These are phyloP conservation scores for Spinacia oleracea DNA, from an alignment of 179 eudicot species.

Conservation along the genomic window DNA sequence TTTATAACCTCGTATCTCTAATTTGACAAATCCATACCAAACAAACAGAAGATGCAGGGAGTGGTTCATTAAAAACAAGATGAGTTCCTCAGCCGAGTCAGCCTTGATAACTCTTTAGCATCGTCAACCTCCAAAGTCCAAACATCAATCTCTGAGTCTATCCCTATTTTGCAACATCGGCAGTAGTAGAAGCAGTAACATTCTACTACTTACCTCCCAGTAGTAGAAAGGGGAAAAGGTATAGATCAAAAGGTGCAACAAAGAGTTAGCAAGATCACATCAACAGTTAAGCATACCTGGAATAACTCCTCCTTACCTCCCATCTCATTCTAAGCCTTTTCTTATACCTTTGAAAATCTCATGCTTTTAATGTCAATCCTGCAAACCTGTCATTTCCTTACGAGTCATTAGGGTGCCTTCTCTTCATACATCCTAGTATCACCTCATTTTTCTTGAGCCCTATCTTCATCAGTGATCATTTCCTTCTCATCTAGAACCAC, in stretches of 20 bases:
- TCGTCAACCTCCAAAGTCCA: constrained; percentile 5
- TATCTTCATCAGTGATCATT: neutral
- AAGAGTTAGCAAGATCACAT: neutral
- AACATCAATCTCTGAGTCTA: neutral
- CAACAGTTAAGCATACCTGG: neutral
- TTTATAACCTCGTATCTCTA: neutral
- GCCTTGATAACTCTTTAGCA: neutral
- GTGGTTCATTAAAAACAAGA: neutral
- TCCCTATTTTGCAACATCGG: neutral
- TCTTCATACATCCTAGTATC: neutral
- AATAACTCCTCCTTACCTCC: neutral
- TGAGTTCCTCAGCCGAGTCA: neutral
- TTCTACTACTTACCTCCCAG: no score
- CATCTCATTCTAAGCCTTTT: neutral
- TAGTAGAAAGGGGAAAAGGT: neutral
- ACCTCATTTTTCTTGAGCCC: neutral
- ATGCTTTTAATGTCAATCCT: neutral
- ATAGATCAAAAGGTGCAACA: neutral
- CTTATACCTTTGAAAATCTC: neutral
- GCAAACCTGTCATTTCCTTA: neutral
- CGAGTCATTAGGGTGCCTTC: neutral
- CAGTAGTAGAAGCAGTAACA: neutral
- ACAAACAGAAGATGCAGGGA: neutral
- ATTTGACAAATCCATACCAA: neutral
- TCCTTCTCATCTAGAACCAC: neutral